Evolutionary conservation across 768 basidiomycete species (phyloP), one percentile per base, ranked within the genome.

Genomic region (Tulasnella calospora): DNA sequence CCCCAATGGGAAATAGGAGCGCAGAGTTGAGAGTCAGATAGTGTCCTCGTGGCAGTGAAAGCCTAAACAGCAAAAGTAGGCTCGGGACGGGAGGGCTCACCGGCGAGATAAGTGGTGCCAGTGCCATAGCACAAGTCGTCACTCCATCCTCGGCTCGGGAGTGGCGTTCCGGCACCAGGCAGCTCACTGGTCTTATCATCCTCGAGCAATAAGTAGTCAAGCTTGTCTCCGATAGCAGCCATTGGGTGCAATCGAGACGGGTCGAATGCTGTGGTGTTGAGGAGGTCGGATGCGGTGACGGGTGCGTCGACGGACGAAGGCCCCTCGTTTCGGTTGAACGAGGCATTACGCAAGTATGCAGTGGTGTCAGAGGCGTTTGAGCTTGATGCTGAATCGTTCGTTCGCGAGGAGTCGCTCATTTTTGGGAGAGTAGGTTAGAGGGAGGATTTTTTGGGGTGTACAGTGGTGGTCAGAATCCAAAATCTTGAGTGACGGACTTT

Each of bases 41-140:
- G 70, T 76, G 15, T 27, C 82, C 84, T 80, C 84, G 84, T 82
- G 73, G 44, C 81, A 80, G 82, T 76, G 61, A 78, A 82, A 79
- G 87, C 87, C 87, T 87, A 89, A 88, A 90, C 89, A 88, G 89
- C 89, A 88, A 67, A 67, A 30, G 61, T 67, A 67, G 61, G 61
- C 61, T 67, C 61, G 61, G 61, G 23, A 33, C 27, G 61, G 61
- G 87, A 88, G 84, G 78, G 79, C 94, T 84, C 84, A 98, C 97
- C 97, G 85, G 93, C 89, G 78, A 99, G 91, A 90, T 99, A 99
- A 87, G 96, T 98, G 81, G 96, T 96, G 80, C 98, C 98, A 82
- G 96, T 98, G 83, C 98, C 98, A 86, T 99, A 98, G 89, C 96
- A 98, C 79, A 99, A 86, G 87, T 99, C 98, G 87, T 99, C 98